A percentile compares a stretch with the other conserved stretches of the same genome.
Evolutionary conservation across 2,329 filamentous ascomycete species (phyloP).

Genomic region (Diplodia intermedia): DNA sequence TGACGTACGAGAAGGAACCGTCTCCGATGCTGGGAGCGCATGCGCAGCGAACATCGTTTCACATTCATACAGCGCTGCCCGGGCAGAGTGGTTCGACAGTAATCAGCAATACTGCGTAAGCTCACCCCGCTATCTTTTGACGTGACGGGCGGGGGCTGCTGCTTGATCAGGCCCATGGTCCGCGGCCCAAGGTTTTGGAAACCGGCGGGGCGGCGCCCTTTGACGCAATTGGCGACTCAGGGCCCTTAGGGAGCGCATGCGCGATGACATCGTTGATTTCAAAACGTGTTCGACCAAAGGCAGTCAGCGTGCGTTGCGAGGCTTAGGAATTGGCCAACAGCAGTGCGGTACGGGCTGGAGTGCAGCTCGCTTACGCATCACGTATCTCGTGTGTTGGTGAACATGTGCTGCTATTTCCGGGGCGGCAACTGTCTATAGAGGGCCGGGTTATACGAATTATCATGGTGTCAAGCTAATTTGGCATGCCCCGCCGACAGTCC

Average conservation of each 20-base stretch:
- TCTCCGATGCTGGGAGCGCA: neutral
- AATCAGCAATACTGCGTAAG: too few relatives aligned
- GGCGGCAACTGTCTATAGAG: neutral
- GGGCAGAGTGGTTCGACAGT: too few relatives aligned
- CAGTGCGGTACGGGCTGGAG: neutral
- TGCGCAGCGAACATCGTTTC: slow-evolving; percentile 1
- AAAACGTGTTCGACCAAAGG: slow-evolving; percentile 1
- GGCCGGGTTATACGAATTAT: slow-evolving; percentile 9
- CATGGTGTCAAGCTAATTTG: slow-evolving; percentile 1
- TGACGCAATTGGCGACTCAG: slow-evolving; percentile 18
- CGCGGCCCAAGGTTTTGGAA: slow-evolving; percentile 12
- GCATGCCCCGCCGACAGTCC: neutral
- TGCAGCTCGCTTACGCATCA: slow-evolving; percentile 18
- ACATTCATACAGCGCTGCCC: neutral
- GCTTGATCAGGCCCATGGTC: slow-evolving; percentile 2
- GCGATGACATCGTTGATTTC: slow-evolving; percentile 12
- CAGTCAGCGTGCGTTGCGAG: slow-evolving; percentile 12
- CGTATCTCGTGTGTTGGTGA: slow-evolving; percentile 6
- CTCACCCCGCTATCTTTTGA: too few relatives aligned
- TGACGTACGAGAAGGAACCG: neutral
- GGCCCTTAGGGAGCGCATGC: slow-evolving; percentile 3
- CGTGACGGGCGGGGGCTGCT: neutral
- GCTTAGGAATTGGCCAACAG: slow-evolving; percentile 23
- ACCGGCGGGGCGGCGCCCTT: neutral
- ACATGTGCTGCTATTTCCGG: slow-evolving; percentile 19